Conservation (phyloP, 2,329 filamentous ascomycete species). For the Sclerotinia trifoliorum region DNA sequence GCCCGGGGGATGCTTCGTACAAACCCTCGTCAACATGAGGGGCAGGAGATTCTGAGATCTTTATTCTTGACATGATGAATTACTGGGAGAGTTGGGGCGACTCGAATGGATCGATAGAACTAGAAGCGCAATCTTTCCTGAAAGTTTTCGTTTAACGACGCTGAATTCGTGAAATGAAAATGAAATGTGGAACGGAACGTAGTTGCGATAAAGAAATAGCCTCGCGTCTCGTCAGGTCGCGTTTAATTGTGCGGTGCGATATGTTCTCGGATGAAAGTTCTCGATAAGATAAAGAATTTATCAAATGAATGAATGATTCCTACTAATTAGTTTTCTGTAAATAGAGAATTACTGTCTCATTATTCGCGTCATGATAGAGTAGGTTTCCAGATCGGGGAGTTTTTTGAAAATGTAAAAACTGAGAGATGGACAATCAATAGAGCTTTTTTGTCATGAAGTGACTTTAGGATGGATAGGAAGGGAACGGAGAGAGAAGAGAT, state of each 20-base stretch:
- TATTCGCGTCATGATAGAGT: background rate
- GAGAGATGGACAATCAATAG: background rate
- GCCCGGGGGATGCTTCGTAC: constrained; percentile 38
- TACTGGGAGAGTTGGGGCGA: background rate
- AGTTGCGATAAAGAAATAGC: background rate
- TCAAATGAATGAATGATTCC: background rate
- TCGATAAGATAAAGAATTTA: constrained; percentile 3
- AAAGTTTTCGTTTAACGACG: background rate
- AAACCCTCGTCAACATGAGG: constrained; percentile 35
- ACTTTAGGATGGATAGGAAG: too few relatives aligned
- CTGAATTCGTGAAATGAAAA: background rate
- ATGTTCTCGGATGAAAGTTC: background rate
- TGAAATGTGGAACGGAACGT: background rate
- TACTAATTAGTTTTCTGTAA: background rate
- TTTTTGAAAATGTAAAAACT: background rate
- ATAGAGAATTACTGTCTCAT: background rate
- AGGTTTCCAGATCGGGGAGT: background rate
- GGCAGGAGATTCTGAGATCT: constrained; percentile 35
- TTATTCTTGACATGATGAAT: constrained; percentile 31
- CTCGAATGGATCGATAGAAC: background rate
- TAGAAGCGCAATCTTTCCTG: background rate
- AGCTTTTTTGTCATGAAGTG: too few relatives aligned
- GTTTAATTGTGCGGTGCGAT: background rate
- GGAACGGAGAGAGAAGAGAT: too few relatives aligned
- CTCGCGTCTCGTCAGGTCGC: constrained; percentile 8